A percentile compares a stretch with the other conserved stretches of the same genome.
Evolutionary conservation across 208 protist genomes (phyloP).

Genomic region (Leishmania major): DNA sequence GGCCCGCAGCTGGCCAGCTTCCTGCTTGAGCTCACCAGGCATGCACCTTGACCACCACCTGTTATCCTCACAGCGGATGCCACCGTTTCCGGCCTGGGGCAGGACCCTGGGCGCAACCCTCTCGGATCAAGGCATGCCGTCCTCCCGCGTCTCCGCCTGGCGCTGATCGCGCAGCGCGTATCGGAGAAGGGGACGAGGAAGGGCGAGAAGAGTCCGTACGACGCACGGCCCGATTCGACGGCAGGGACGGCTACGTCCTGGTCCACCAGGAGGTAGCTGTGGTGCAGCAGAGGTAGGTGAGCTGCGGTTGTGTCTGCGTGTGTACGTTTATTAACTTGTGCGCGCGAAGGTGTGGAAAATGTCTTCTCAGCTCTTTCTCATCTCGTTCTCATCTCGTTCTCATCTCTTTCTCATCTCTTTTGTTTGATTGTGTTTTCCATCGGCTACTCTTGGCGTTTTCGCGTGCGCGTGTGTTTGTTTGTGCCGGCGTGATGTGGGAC

Average conservation of each 20-base stretch:
- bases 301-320: background rate
- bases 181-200: background rate
- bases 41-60: background rate
- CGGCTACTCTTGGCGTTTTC: background rate
- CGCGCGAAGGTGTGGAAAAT: background rate
- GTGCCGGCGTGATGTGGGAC: background rate
- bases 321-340: background rate
- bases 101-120: background rate
- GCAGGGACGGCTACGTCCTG: background rate
- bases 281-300: background rate
- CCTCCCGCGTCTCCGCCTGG: background rate
- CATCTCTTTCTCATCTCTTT: background rate
- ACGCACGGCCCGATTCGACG: background rate
- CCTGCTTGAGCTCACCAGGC: background rate
- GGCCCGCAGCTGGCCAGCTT: background rate
- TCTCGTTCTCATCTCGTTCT: too few species aligned
- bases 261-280: background rate
- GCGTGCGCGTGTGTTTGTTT: background rate
- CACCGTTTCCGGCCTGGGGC: background rate
- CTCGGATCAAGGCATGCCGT: background rate
- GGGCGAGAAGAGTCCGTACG: background rate
- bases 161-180: background rate
- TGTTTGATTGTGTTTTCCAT: background rate
- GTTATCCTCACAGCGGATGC: background rate
- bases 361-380: background rate